These are phyloP conservation scores for Hyphopichia wangnamkhiaoensis DNA, from an alignment of 1,139 yeast species.

Conservation along the genomic window DNA sequence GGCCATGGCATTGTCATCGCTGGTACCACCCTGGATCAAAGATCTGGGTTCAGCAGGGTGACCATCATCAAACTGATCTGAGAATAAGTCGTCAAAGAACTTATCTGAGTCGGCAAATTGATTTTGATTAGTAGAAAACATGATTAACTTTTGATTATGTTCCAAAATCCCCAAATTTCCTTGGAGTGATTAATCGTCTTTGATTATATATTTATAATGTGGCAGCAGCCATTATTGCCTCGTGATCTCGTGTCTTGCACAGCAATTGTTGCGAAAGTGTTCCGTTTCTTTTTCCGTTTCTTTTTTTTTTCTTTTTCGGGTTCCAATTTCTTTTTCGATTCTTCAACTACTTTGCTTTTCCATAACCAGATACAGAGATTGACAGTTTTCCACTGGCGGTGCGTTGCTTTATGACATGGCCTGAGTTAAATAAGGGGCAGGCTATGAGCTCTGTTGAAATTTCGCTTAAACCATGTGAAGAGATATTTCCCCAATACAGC, in stretches of 20 bases:
- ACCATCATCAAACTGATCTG: background rate
- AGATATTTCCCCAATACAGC: too few species aligned
- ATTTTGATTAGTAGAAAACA: background rate
- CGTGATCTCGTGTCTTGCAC: conserved; percentile 2
- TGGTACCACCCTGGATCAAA: background rate
- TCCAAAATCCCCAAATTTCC: too few species aligned
- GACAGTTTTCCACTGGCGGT: too few species aligned
- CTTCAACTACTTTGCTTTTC: background rate
- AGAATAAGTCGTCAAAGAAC: background rate
- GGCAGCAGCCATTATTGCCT: too few species aligned
- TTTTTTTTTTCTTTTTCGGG: background rate
- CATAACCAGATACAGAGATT: too few species aligned
- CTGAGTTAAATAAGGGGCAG: too few species aligned
- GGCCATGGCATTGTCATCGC: background rate
- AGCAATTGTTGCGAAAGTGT: conserved; percentile 3
- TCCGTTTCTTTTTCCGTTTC: background rate
- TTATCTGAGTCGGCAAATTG: conserved; percentile 2
- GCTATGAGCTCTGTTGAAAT: too few species aligned
- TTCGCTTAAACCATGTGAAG: too few species aligned
- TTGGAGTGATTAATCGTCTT: too few species aligned
- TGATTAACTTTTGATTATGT: background rate
- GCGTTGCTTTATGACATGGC: too few species aligned
- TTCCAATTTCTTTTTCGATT: background rate
- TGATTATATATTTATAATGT: too few species aligned
- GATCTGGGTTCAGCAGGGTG: conserved; percentile 1